These are phyloP conservation scores for Combretum micranthum DNA, from an alignment of 345 rosid genomes.

Conservation along the genomic window DNA sequence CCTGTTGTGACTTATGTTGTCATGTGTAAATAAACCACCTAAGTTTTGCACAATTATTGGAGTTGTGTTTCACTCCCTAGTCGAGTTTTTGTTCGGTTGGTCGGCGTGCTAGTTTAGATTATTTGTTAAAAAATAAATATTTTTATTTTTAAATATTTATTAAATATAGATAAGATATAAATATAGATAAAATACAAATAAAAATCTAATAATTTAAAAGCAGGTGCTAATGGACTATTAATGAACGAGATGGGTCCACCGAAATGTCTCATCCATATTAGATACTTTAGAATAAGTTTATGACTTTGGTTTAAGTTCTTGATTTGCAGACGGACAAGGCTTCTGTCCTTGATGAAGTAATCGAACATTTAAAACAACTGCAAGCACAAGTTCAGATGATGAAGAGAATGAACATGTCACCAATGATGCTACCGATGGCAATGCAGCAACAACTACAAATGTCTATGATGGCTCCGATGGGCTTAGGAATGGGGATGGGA, in stretches of 20 bases:
- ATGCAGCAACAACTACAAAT: constrained; percentile 85
- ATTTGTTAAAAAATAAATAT: too few species aligned
- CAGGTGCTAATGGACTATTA: too few species aligned
- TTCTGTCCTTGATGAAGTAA: constrained; percentile 95
- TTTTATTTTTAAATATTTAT: too few species aligned
- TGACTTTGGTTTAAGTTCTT: neutral
- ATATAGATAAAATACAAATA: too few species aligned
- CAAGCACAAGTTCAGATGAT: constrained; percentile 87
- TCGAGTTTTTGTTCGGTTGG: too few species aligned
- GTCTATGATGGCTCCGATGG: constrained; percentile 74
- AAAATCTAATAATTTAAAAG: too few species aligned
- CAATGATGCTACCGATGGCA: constrained; percentile 74
- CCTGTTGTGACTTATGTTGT: too few species aligned
- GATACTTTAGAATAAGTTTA: neutral
- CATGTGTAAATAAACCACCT: too few species aligned
- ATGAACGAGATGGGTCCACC: neutral
- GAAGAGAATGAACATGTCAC: constrained; percentile 66
- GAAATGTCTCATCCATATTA: neutral
- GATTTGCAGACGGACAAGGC: constrained; percentile 82
- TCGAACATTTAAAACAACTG: constrained; percentile 81
- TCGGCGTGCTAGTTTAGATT: too few species aligned
- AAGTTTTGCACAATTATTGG: too few species aligned
- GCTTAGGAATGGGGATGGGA: constrained; percentile 43
- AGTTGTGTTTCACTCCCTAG: too few species aligned
- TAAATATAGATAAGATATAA: too few species aligned